Base-by-base conservation (phyloP, 2,329 filamentous ascomycete species). In the Ceratocystis albifundus region DNA sequence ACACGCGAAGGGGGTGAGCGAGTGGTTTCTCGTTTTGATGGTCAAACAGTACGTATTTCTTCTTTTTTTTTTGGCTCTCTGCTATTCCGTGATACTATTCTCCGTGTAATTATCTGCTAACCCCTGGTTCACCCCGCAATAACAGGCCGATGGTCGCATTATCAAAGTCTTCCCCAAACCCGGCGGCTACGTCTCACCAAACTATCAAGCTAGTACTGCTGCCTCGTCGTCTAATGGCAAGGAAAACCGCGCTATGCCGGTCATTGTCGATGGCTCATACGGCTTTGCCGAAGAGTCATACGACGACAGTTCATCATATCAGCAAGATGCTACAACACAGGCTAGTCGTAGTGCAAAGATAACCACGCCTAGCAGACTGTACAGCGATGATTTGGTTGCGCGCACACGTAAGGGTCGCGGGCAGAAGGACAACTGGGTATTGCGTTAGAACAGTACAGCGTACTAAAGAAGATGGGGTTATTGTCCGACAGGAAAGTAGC, bases 11-110 rank as follows among this genome's bases (percentile, higher is more conserved):
- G 87, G 48, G 89, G 88, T 2, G 86, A 93, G 71, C 82, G 81
- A 48, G 87, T 91, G 20, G 87, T 93, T 71, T 79, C 82, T 67
- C 88, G 82, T 2, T 93, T 93, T 75, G 87, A 94, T 75, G 85
- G 88, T 73, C 86, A 90, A 77, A 90, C 84, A 73, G 88, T 89
- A 74, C 70, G 84, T n/a, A n/a, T n/a, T n/a, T n/a, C n/a, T n/a
- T n/a, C n/a, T n/a, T n/a, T n/a, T n/a, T n/a, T 36, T 65, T 5
- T 65, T 4, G 10, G 48, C 7, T 8, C 20, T 20, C 17, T 32
- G 3, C 17, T 32, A 62, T 8, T 46, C 53, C 10, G 17, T 1
- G 4, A 8, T 44, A 57, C 6, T 30, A 55, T 17, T 41, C 28
- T 55, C 22, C 8, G 5, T 8, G 20, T 50, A 22, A 46, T 61